A percentile compares a stretch with the other conserved stretches of the same genome.
Evolutionary conservation across 768 basidiomycete species (phyloP).

Genomic region (Collybia mongolica): DNA sequence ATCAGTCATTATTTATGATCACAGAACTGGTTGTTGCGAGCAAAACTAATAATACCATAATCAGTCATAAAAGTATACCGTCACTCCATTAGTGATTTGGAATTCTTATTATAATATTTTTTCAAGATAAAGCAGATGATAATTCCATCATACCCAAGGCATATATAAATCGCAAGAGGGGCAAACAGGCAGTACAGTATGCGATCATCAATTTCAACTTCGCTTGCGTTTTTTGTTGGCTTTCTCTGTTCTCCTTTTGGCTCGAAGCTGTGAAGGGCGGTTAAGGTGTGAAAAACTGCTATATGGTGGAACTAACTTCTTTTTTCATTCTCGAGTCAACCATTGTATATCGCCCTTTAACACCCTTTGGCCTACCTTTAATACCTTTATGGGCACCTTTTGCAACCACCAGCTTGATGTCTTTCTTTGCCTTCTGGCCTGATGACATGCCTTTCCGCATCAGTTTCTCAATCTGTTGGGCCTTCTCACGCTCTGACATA

Average conservation of each 20-base stretch:
- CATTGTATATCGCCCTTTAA: constrained; percentile 95
- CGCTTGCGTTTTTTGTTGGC: constrained; percentile 60
- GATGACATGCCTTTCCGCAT: constrained; percentile 79
- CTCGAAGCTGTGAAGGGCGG: constrained; percentile 58
- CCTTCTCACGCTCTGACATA: constrained; percentile 94
- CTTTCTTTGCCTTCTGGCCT: constrained; percentile 65
- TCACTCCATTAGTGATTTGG: too few relatives aligned
- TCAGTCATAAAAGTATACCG: too few relatives aligned
- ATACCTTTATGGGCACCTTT: constrained; percentile 87
- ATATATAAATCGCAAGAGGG: too few relatives aligned
- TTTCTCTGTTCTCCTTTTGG: constrained; percentile 78
- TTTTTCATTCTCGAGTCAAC: constrained; percentile 93
- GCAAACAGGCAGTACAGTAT: too few relatives aligned
- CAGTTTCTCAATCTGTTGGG: constrained; percentile 87
- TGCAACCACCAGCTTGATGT: constrained; percentile 87
- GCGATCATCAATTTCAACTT: constrained; percentile 9
- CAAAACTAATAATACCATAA: too few relatives aligned
- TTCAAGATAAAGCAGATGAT: too few relatives aligned
- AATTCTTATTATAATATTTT: too few relatives aligned
- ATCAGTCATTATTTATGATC: too few relatives aligned
- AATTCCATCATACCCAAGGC: too few relatives aligned
- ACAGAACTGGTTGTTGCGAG: too few relatives aligned
- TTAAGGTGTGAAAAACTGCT: neutral
- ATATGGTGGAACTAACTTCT: constrained; percentile 55
- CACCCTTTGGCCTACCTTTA: constrained; percentile 91